Percentiles rank a stretch among this genome's conserved stretches.
Evolutionary conservation across 352 stramenopile species (phyloP).

Genomic region (Thraustotheca clavata): DNA sequence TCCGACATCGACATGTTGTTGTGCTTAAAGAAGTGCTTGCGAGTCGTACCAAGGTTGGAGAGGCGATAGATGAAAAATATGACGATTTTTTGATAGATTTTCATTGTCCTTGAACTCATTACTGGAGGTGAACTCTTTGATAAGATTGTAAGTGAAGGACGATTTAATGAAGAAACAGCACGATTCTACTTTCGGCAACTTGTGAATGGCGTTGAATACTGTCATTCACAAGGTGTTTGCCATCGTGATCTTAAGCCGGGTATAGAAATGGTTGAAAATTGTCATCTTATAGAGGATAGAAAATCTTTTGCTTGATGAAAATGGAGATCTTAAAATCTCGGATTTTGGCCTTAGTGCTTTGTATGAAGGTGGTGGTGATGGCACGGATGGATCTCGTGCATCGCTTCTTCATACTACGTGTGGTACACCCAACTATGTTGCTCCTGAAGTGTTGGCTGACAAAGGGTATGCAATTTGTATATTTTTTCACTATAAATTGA

Average conservation of each 20-base stretch:
- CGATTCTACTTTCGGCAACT: conserved; percentile 99
- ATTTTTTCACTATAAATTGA: conserved; percentile 22
- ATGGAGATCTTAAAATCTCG: conserved; percentile 97
- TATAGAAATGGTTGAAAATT: conserved; percentile 22
- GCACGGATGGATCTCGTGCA: conserved; percentile 73
- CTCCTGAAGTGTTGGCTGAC: conserved; percentile 88
- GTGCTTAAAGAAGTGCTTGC: conserved; percentile 86
- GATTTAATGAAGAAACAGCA: conserved; percentile 94
- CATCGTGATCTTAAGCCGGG: conserved; percentile 95
- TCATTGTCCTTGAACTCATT: conserved; percentile 89
- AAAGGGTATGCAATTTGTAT: conserved; percentile 93
- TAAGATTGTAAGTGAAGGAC: conserved; percentile 94
- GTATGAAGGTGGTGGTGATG: conserved; percentile 79
- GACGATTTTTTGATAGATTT: too few relatives aligned
- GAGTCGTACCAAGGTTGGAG: conserved; percentile 89
- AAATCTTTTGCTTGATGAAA: conserved; percentile 94
- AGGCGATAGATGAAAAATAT: too few relatives aligned
- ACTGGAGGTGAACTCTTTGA: conserved; percentile 88
- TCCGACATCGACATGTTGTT: conserved; percentile 83
- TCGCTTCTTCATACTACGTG: conserved; percentile 94
- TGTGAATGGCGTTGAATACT: conserved; percentile 95
- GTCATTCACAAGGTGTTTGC: conserved; percentile 95
- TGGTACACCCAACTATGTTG: conserved; percentile 96
- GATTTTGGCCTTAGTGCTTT: conserved; percentile 97
- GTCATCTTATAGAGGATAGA: conserved; percentile 34